Percentiles rank a stretch among this genome's conserved stretches.
These are phyloP conservation scores for Pichia sp. DNA, from an alignment of 1,139 yeast species.

Conservation along the genomic window DNA sequence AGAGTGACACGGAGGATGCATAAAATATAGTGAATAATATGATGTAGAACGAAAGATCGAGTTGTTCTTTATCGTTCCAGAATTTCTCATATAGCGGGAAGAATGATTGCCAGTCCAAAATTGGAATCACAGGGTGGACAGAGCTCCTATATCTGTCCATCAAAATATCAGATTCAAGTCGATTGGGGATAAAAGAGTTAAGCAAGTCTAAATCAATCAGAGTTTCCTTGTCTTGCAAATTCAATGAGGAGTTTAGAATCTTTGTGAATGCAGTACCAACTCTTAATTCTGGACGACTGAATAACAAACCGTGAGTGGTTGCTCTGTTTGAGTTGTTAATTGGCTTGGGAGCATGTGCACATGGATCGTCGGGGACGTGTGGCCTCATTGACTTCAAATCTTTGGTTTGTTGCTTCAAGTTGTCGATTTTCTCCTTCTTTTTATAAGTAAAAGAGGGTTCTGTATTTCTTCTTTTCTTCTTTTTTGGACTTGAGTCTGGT, in stretches of 20 bases:
- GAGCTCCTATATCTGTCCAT: constrained; percentile 22
- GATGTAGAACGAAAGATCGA: constrained; percentile 19
- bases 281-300: constrained; percentile 17
- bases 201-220: constrained; percentile 15
- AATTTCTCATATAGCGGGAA: constrained; percentile 22
- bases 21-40: constrained; percentile 23
- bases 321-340: neutral
- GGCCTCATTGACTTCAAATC: constrained; percentile 1
- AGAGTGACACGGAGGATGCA: constrained; percentile 26
- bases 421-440: no score
- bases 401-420: neutral
- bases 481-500: no score
- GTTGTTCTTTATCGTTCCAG: constrained; percentile 18
- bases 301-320: neutral
- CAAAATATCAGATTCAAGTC: constrained; percentile 19
- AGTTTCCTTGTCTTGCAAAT: constrained; percentile 5
- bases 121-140: constrained; percentile 24
- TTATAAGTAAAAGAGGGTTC: no score
- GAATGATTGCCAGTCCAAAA: constrained; percentile 20
- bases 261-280: constrained; percentile 24
- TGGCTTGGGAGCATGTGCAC: neutral
- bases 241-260: constrained; percentile 20
- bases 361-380: neutral
- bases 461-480: no score
- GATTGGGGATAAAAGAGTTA: constrained; percentile 18